Base-by-base conservation (phyloP, 805 yeast genomes). In the Blastobotrys parvus region DNA sequence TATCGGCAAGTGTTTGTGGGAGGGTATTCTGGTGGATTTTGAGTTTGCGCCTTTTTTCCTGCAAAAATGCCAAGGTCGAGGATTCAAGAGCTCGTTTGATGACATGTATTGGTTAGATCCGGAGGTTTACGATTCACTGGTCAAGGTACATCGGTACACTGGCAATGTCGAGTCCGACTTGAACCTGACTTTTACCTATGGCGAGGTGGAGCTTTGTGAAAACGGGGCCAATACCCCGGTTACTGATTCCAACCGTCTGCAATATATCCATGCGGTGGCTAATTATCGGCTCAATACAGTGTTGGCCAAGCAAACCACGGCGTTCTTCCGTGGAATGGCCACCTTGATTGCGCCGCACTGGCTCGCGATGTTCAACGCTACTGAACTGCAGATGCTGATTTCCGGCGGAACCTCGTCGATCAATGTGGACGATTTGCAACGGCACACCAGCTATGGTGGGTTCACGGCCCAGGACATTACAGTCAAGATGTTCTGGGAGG, bases 1-100 rank as follows among this genome's bases (percentile, higher is more conserved):
- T 4, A 69, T 90, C 36, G 98, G 97, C 1, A 90, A 88, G 58
- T 89, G 97, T 55, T 65, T 90, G 2, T 87, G 85, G 58, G 95
- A 86, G 43, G 78, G 78, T 41, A 80, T 88, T 3, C 67, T 90
- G 49, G 76, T 90, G 5, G 94, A 89, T 60, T 74, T 85, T 19
- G 74, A 78, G 15, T 89, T 90, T 70, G 88, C 97, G 0, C 84
- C 90, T 2, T 86, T 87, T 50, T 90, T 90, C 55, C 60, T 92
- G 35, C 77, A 72, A 60, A 78, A 83, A 56, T 77, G 90, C 80
- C 66, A 70, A 11, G 73, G 75, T 18, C 43, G 51, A 13, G 50
- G 54, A 2, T 39, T 49, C 33, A 53, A 55, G 45, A 78, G 71
- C 51, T 75, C 89, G 0, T 78, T 89, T 53, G 90, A 88, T 59